Evolutionary conservation across 495 filamentous ascomycete genomes (phyloP).

Genomic region (Neurospora terricola): DNA sequence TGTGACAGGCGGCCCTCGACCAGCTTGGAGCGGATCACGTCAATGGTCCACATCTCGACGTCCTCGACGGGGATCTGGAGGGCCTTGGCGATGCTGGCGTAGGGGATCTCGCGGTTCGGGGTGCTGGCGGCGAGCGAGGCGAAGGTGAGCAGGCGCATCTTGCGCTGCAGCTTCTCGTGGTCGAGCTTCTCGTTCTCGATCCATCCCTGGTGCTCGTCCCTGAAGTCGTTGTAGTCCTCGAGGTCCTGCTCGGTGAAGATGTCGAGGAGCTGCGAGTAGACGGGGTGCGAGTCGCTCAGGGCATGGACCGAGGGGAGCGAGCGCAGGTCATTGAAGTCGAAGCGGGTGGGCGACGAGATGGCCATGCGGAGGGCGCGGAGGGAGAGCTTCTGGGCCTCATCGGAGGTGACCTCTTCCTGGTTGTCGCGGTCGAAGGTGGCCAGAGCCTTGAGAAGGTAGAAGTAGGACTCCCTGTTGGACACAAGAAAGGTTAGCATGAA

Average conservation of each 20-base stretch:
- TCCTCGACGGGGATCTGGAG: constrained; percentile 72
- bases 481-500: constrained; percentile 9
- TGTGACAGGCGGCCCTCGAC: constrained; percentile 93
- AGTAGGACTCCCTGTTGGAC: constrained; percentile 52
- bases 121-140: constrained; percentile 77
- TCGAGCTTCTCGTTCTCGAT: constrained; percentile 62
- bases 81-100: constrained; percentile 67
- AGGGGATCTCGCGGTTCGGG: constrained; percentile 73
- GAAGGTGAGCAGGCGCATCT: constrained; percentile 92
- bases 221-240: constrained; percentile 92
- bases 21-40: constrained; percentile 87
- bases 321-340: constrained; percentile 91
- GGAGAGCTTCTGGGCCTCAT: constrained; percentile 70
- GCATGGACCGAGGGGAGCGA: constrained; percentile 77
- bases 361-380: constrained; percentile 77
- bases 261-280: constrained; percentile 82
- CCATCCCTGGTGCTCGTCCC: constrained; percentile 70
- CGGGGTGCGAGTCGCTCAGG: constrained; percentile 69
- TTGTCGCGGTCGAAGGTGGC: constrained; percentile 67
- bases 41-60: constrained; percentile 97
- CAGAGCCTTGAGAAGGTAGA: constrained; percentile 73
- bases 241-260: constrained; percentile 88
- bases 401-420: constrained; percentile 45
- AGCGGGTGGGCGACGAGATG: constrained; percentile 63
- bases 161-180: constrained; percentile 55